Percentiles rank a stretch among this genome's conserved stretches.
These are phyloP conservation scores for Globisporangium yorkense DNA, from an alignment of 352 stramenopile species.

Conservation along the genomic window DNA sequence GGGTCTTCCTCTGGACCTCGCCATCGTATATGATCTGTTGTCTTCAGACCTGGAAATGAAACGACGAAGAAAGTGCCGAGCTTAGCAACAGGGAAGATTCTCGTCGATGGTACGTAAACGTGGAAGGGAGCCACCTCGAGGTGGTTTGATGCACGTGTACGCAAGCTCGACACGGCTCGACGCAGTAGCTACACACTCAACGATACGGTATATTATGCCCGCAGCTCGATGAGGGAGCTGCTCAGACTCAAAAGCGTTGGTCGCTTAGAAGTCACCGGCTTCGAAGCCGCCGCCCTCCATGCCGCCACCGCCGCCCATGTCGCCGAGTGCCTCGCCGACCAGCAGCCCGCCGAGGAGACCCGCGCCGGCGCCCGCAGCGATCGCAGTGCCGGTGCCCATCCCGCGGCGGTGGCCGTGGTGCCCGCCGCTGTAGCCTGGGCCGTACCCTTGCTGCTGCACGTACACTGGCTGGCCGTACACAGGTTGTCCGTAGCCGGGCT, in stretches of 20 bases:
- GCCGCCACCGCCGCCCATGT: constrained; percentile 23
- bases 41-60: too few species aligned
- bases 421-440: constrained; percentile 13
- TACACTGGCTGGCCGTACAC: constrained; percentile 18
- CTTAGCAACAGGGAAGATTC: too few species aligned
- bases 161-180: too few species aligned
- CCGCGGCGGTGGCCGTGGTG: constrained; percentile 15
- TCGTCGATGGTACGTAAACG: too few species aligned
- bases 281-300: constrained; percentile 11
- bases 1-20: background rate
- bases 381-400: constrained; percentile 28
- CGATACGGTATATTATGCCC: background rate
- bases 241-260: background rate
- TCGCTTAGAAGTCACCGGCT: constrained; percentile 15
- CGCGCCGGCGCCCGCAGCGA: constrained; percentile 32
- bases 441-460: constrained; percentile 14
- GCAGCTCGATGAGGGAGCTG: background rate
- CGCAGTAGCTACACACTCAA: too few species aligned
- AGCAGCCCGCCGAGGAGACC: constrained; percentile 32
- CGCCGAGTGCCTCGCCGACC: constrained; percentile 28
- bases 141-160: too few species aligned
- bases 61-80: too few species aligned
- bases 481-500: constrained; percentile 12
- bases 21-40: background rate
- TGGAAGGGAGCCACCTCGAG: too few species aligned